These are phyloP conservation scores for Tubosaeta sp. DNA, from an alignment of 768 basidiomycete genomes.

Conservation along the genomic window DNA sequence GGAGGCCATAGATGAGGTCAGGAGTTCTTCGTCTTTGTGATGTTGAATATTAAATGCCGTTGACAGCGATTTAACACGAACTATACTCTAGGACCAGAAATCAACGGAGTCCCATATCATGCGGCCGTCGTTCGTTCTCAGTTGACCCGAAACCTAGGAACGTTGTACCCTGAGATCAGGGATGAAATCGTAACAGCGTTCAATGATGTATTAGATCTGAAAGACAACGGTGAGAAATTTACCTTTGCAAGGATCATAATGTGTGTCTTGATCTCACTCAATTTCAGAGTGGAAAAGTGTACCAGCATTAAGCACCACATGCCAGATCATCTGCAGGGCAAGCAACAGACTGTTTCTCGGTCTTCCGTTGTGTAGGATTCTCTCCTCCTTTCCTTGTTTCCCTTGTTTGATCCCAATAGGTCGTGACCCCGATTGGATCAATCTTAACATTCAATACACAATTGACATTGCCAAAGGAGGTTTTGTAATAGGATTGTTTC, in stretches of 20 bases:
- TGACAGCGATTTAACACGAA: too few species aligned
- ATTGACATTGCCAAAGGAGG: slow-evolving; percentile 20
- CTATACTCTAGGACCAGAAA: slow-evolving; percentile 8
- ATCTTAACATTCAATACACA: slow-evolving; percentile 11
- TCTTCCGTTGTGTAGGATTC: slow-evolving; percentile 37
- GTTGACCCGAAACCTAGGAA: slow-evolving; percentile 36
- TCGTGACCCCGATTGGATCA: slow-evolving; percentile 32
- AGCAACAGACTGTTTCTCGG: slow-evolving; percentile 50
- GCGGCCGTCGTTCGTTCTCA: slow-evolving; percentile 20
- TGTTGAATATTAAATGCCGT: too few species aligned
- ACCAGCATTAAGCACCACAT: slow-evolving; percentile 23
- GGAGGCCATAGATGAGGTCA: too few species aligned
- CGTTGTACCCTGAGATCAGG: slow-evolving; percentile 36
- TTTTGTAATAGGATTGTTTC: slow-evolving; percentile 25
- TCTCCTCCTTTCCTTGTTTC: background rate
- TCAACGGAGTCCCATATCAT: slow-evolving; percentile 28
- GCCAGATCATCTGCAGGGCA: slow-evolving; percentile 36
- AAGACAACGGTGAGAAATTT: slow-evolving; percentile 6
- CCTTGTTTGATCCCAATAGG: slow-evolving; percentile 22
- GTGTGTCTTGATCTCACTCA: background rate
- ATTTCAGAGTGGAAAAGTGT: slow-evolving; percentile 37
- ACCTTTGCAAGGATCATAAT: too few species aligned
- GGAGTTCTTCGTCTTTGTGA: too few species aligned
- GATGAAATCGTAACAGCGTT: slow-evolving; percentile 43
- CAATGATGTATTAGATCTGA: slow-evolving; percentile 30